Evolutionary conservation across 345 rosid genomes (phyloP).

Genomic region (Lumnitzera littorea): DNA sequence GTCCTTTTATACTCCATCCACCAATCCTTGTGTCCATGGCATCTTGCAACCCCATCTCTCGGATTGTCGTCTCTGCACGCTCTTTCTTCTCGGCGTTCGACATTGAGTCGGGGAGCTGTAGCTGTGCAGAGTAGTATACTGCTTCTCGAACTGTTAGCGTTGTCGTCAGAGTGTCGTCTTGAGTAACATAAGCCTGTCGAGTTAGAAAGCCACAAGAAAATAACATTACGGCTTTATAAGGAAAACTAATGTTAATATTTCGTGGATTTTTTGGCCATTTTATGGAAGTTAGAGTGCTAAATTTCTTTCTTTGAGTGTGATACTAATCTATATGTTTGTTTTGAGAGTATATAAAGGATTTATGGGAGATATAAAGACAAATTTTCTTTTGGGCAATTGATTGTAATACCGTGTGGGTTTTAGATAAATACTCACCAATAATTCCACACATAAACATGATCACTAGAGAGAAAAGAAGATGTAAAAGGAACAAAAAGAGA

Average conservation of each 20-base stretch:
- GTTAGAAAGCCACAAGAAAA: neutral
- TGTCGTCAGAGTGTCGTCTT: slow-evolving; percentile 36
- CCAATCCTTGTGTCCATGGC: slow-evolving; percentile 42
- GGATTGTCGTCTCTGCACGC: slow-evolving; percentile 39
- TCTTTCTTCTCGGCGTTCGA: slow-evolving; percentile 27
- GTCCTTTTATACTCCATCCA: slow-evolving; percentile 36
- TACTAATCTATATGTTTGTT: too few relatives aligned
- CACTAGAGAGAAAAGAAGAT: too few relatives aligned
- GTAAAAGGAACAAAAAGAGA: too few relatives aligned
- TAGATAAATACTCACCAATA: too few relatives aligned
- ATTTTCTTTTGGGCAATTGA: too few relatives aligned
- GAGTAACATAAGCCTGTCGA: slow-evolving; percentile 41
- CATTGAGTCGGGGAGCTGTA: slow-evolving; percentile 46
- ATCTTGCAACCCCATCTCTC: slow-evolving; percentile 45
- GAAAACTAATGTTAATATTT: neutral
- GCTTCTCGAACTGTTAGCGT: slow-evolving; percentile 40
- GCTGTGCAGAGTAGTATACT: slow-evolving; percentile 44
- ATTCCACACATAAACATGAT: too few relatives aligned
- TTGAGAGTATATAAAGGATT: too few relatives aligned
- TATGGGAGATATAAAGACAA: too few relatives aligned
- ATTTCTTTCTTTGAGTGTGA: too few relatives aligned
- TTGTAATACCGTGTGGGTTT: too few relatives aligned
- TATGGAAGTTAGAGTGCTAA: too few relatives aligned
- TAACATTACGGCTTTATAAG: neutral
- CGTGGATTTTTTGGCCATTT: too few relatives aligned